Evolutionary conservation across 345 rosid genomes (phyloP).

Genomic region (Bretschneidera sinensis): DNA sequence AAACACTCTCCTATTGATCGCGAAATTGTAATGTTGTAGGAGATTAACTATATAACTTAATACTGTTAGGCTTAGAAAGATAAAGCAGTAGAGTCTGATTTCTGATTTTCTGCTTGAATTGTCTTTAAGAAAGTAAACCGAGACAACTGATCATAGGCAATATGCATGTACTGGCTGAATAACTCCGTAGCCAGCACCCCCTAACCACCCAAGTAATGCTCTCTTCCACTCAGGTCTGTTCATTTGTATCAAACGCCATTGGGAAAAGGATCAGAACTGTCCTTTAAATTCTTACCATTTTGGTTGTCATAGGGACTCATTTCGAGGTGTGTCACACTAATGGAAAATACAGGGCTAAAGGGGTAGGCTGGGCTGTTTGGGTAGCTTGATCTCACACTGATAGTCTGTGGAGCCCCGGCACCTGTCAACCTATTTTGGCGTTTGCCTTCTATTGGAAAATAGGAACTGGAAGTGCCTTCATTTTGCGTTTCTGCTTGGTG

Average conservation of each 20-base stretch:
- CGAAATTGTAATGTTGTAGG: conserved; percentile 48
- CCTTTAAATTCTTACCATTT: conserved; percentile 5
- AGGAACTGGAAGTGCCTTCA: conserved; percentile 15
- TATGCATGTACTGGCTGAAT: conserved; percentile 35
- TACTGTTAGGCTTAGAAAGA: conserved; percentile 35
- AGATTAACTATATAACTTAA: conserved; percentile 31
- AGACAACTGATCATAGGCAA: conserved; percentile 34
- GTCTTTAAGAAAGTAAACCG: conserved; percentile 39
- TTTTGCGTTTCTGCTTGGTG: conserved; percentile 25
- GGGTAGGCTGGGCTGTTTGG: conserved; percentile 25
- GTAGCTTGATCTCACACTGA: conserved; percentile 19
- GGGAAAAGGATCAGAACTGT: conserved; percentile 16
- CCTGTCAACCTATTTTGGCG: neutral
- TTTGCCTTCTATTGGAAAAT: conserved; percentile 4
- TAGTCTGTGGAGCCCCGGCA: conserved; percentile 10
- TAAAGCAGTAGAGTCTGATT: conserved; percentile 28
- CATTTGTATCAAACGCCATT: conserved; percentile 37
- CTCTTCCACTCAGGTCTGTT: conserved; percentile 41
- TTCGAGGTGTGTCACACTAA: conserved; percentile 12
- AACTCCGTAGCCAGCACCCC: conserved; percentile 33
- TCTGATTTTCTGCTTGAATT: conserved; percentile 28
- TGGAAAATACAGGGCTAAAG: conserved; percentile 30
- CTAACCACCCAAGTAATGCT: conserved; percentile 39
- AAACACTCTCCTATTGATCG: conserved; percentile 42
- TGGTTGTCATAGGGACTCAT: conserved; percentile 10